A percentile compares a stretch with the other conserved stretches of the same genome.
These are phyloP conservation scores for Didymella pinodella DNA, from an alignment of 2,329 filamentous ascomycete species.

Conservation along the genomic window DNA sequence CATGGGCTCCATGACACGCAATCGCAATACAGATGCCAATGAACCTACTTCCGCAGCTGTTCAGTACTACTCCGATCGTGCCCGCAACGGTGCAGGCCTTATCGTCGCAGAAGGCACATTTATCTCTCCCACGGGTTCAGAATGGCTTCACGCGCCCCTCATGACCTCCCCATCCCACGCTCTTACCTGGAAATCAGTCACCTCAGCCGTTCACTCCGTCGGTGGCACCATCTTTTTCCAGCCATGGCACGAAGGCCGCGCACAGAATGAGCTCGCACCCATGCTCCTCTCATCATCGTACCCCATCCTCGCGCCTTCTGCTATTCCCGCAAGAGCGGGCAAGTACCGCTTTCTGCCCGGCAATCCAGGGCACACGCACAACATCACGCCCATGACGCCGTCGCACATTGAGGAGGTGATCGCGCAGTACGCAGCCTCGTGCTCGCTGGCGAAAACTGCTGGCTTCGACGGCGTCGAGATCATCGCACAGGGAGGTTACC, in stretches of 20 bases:
- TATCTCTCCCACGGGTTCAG: slow-evolving; percentile 28
- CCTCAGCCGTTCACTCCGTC: slow-evolving; percentile 30
- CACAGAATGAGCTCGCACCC: slow-evolving; percentile 35
- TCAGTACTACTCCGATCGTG: slow-evolving; percentile 31
- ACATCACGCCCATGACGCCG: slow-evolving; percentile 12
- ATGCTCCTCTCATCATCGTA: slow-evolving; percentile 25
- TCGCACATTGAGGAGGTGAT: slow-evolving; percentile 8
- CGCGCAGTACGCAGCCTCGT: slow-evolving; percentile 15
- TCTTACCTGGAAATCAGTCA: slow-evolving; percentile 30
- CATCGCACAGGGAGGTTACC: slow-evolving; percentile 26
- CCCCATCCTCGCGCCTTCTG: slow-evolving; percentile 31
- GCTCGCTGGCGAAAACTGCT: slow-evolving; percentile 8
- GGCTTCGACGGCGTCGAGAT: slow-evolving; percentile 26
- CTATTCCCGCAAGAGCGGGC: slow-evolving; percentile 23
- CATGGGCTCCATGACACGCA: slow-evolving; percentile 41
- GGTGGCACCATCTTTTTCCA: slow-evolving; percentile 34
- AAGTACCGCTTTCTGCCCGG: slow-evolving; percentile 29
- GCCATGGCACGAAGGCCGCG: slow-evolving; percentile 35
- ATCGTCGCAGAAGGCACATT: slow-evolving; percentile 35
- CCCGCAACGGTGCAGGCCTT: slow-evolving; percentile 29
- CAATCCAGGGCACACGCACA: slow-evolving; percentile 13
- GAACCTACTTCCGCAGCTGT: slow-evolving; percentile 26
- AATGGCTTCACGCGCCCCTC: slow-evolving; percentile 32
- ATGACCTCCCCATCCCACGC: slow-evolving; percentile 30
- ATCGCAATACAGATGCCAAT: slow-evolving; percentile 31